phyloP scores from a whole-genome alignment of 148 eudicot species.

The Camellia granthamiana region DNA sequence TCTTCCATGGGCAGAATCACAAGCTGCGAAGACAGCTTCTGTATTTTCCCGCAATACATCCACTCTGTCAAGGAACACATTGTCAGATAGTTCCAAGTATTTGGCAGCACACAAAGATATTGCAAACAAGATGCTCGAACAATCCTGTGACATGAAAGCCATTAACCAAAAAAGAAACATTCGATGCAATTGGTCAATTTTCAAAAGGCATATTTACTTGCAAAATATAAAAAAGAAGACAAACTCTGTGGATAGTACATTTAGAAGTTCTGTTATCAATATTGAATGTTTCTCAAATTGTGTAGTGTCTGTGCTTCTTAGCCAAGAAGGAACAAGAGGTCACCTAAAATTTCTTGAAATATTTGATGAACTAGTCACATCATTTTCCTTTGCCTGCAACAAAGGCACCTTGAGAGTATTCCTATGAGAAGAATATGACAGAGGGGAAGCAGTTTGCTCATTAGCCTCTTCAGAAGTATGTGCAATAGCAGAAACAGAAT shows the following conservation, averaged over 20 bases:
- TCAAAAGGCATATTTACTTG: background rate
- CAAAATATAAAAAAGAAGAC: too few relatives aligned
- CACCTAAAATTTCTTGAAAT: slow-evolving; percentile 80
- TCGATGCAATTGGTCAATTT: background rate
- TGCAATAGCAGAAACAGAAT: slow-evolving; percentile 87
- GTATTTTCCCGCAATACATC: slow-evolving; percentile 97
- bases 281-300: too few relatives aligned
- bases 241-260: background rate
- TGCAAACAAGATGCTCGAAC: background rate
- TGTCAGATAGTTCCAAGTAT: background rate
- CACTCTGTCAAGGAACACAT: slow-evolving; percentile 55
- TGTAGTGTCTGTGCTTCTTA: too few relatives aligned
- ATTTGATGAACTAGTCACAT: slow-evolving; percentile 43
- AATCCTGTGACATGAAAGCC: background rate
- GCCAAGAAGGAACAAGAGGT: slow-evolving; percentile 22
- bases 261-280: background rate
- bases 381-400: slow-evolving; percentile 58
- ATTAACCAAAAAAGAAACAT: too few relatives aligned
- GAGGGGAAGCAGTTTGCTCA: slow-evolving; percentile 38
- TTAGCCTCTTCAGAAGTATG: slow-evolving; percentile 53
- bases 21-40: slow-evolving; percentile 96
- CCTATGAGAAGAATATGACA: slow-evolving; percentile 45
- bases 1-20: slow-evolving; percentile 98
- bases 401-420: slow-evolving; percentile 37
- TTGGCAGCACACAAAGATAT: background rate